Percentiles rank a stretch among this genome's conserved stretches.
phyloP scores from a whole-genome alignment of 202 grass and related monocot genomes.

The Saccharum hybrid region DNA sequence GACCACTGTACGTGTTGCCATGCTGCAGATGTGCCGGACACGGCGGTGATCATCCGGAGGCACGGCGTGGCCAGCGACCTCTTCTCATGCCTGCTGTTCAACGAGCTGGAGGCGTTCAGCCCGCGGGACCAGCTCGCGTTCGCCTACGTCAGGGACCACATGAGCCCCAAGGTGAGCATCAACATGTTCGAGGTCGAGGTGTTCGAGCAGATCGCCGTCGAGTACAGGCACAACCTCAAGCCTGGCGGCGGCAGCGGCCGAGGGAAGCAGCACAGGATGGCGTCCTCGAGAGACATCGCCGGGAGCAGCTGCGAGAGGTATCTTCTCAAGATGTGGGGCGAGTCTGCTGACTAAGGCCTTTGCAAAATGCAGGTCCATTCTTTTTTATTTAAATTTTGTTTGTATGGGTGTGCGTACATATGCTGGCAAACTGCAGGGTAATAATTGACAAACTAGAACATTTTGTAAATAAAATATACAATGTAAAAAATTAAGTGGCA shows the following conservation, averaged over 20 bases:
- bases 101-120: slow-evolving; percentile 92
- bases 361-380: not conserved
- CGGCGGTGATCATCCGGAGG: slow-evolving; percentile 82
- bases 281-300: slow-evolving; percentile 52
- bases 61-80: slow-evolving; percentile 66
- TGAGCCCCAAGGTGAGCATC: slow-evolving; percentile 70
- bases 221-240: slow-evolving; percentile 92
- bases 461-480: slow-evolving; percentile 22
- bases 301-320: slow-evolving; percentile 71
- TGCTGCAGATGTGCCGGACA: slow-evolving; percentile 83
- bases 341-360: slow-evolving; percentile 18
- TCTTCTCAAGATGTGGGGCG: slow-evolving; percentile 86
- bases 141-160: slow-evolving; percentile 78
- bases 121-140: slow-evolving; percentile 86
- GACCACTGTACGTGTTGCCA: not conserved
- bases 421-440: not conserved
- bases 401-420: slow-evolving; percentile 17
- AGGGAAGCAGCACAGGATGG: slow-evolving; percentile 47
- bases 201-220: slow-evolving; percentile 78
- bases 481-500: slow-evolving; percentile 6
- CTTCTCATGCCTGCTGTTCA: slow-evolving; percentile 95
- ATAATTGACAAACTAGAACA: too few relatives aligned
- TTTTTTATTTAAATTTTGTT: not conserved
- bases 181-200: slow-evolving; percentile 89
- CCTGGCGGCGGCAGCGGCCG: not conserved